Evolutionary conservation across 192 early-diverging fungal species (phyloP).

Genomic region (Backusella tarrabulga): DNA sequence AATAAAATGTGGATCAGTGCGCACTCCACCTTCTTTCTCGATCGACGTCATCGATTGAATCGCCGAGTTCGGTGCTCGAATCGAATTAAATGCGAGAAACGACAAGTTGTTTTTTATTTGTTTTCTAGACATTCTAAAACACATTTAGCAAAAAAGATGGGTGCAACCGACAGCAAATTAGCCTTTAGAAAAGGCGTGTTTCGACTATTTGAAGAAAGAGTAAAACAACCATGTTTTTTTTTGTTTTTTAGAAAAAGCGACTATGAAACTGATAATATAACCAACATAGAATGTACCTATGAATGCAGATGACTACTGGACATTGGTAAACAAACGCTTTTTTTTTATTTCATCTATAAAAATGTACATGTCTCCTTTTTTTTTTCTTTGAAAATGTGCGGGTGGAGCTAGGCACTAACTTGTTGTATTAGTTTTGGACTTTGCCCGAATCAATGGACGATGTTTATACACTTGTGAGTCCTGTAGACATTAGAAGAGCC

Average conservation of each 20-base stretch:
- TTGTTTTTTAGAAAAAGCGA: not conserved
- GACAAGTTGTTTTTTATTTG: not conserved
- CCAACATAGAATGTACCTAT: constrained; percentile 21
- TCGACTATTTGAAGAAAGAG: constrained; percentile 76
- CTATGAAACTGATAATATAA: too few species aligned
- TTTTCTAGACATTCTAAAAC: not conserved
- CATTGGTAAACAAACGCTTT: not conserved
- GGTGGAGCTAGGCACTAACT: too few species aligned
- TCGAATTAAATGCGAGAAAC: not conserved
- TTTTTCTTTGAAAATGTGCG: constrained; percentile 63
- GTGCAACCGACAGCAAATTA: constrained; percentile 86
- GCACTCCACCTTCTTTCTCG: too few species aligned
- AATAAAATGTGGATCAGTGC: too few species aligned
- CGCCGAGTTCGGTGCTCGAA: not conserved
- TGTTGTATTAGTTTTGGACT: constrained; percentile 56
- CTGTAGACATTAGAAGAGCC: constrained; percentile 78
- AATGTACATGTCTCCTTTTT: constrained; percentile 37
- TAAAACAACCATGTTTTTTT: constrained; percentile 4
- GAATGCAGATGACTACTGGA: constrained; percentile 29
- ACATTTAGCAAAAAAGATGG: constrained; percentile 51
- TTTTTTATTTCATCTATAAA: not conserved
- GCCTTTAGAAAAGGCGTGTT: constrained; percentile 91
- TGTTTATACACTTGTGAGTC: constrained; percentile 81
- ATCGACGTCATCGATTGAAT: too few species aligned
- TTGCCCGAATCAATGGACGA: constrained; percentile 77